Evolutionary conservation across 2,329 filamentous ascomycete species (phyloP).

Genomic region (Proliferodiscus dingleyae): DNA sequence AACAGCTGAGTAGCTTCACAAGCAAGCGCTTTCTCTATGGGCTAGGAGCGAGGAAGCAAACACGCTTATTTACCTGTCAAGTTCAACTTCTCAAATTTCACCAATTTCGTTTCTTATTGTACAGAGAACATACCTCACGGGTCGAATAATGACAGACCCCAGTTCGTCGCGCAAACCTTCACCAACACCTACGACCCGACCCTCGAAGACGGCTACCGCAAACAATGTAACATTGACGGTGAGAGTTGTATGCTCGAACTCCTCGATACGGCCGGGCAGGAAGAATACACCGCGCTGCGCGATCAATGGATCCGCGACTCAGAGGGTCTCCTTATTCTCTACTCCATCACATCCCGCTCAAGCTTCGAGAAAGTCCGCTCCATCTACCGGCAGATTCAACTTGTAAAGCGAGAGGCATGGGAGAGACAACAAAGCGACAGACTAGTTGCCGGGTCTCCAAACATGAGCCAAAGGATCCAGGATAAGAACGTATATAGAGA

Average conservation of each 20-base stretch:
- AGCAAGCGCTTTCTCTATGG: too few species aligned
- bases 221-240: constrained; percentile 1
- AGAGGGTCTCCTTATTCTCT: constrained; percentile 4
- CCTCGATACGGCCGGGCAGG: constrained; percentile 6
- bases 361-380: background rate
- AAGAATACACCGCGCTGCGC: constrained; percentile 5
- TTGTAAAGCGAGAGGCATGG: too few species aligned
- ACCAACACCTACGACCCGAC: constrained; percentile 5
- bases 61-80: too few species aligned
- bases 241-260: constrained; percentile 4
- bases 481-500: too few species aligned
- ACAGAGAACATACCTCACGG: background rate
- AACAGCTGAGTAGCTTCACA: too few species aligned
- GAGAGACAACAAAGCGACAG: background rate
- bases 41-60: too few species aligned
- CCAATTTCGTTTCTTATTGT: too few species aligned
- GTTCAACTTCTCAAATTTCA: too few species aligned
- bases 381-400: background rate
- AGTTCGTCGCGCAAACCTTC: constrained; percentile 1
- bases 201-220: constrained; percentile 6
- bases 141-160: background rate
- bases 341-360: constrained; percentile 1
- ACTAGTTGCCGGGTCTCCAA: too few species aligned
- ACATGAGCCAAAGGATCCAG: background rate
- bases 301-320: constrained; percentile 3